Evolutionary conservation across 345 rosid genomes (phyloP).

Genomic region (Hibiscus syriacus): DNA sequence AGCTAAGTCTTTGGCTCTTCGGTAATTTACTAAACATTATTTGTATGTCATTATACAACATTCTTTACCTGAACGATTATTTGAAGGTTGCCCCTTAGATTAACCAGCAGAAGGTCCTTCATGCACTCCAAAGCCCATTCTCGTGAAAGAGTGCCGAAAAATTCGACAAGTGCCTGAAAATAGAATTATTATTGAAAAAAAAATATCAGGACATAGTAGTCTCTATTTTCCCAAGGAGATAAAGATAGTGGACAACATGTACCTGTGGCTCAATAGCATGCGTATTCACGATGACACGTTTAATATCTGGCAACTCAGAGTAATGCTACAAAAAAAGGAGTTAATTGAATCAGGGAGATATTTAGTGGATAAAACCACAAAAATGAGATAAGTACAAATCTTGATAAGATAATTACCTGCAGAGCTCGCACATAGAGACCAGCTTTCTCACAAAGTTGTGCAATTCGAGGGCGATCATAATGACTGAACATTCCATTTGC

Average conservation of each 20-base stretch:
- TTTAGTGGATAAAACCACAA: not conserved
- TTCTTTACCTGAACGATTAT: constrained; percentile 81
- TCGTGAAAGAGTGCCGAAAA: constrained; percentile 92
- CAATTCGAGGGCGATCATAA: constrained; percentile 96
- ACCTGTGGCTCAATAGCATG: constrained; percentile 99
- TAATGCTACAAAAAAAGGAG: constrained; percentile 72
- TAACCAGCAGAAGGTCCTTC: constrained; percentile 94
- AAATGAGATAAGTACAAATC: not conserved
- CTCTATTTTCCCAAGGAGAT: constrained; percentile 8
- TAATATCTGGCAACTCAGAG: constrained; percentile 89
- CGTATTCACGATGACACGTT: constrained; percentile 97
- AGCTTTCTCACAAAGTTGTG: constrained; percentile 98
- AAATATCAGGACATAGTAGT: constrained; percentile 6
- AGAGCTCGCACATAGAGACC: constrained; percentile 85
- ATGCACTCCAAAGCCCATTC: constrained; percentile 99
- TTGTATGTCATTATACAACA: constrained; percentile 12
- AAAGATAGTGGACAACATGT: constrained; percentile 14
- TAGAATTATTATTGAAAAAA: not conserved
- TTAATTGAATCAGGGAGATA: not conserved
- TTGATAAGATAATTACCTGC: constrained; percentile 45
- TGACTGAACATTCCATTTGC: constrained; percentile 98
- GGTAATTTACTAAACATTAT: constrained; percentile 4
- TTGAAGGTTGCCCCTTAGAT: constrained; percentile 92
- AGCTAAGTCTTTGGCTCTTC: constrained; percentile 15
- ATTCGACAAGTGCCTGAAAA: constrained; percentile 91